phyloP scores from a whole-genome alignment of 805 yeast species.

The Metschnikowia henanensis region DNA sequence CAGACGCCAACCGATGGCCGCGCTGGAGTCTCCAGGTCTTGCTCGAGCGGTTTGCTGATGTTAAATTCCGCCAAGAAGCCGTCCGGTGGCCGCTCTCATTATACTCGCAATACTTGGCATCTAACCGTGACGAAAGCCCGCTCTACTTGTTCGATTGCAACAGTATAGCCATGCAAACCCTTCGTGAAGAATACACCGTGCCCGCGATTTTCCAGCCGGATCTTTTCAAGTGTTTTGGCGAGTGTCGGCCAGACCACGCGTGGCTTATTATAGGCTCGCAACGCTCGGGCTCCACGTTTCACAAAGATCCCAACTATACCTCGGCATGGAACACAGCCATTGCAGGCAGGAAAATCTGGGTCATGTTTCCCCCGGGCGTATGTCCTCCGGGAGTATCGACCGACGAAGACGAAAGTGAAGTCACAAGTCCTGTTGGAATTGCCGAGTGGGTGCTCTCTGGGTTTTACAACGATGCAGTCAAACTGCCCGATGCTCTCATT shows the following conservation, averaged over 20 bases:
- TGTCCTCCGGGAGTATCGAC: conserved; percentile 87
- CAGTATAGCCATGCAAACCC: conserved; percentile 60
- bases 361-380: conserved; percentile 78
- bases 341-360: conserved; percentile 78
- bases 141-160: conserved; percentile 83
- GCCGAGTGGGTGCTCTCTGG: conserved; percentile 92
- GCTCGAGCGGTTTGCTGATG: conserved; percentile 53
- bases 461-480: conserved; percentile 68
- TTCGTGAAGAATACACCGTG: conserved; percentile 50
- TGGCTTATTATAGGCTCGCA: conserved; percentile 88
- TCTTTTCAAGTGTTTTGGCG: conserved; percentile 55
- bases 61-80: conserved; percentile 77
- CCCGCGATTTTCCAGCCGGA: conserved; percentile 62
- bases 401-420: conserved; percentile 77
- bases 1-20: conserved; percentile 53
- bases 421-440: conserved; percentile 86
- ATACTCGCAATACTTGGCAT: conserved; percentile 58
- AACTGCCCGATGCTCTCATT: conserved; percentile 52
- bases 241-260: conserved; percentile 83
- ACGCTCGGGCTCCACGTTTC: conserved; percentile 86
- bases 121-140: conserved; percentile 80
- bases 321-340: conserved; percentile 88
- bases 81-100: conserved; percentile 72
- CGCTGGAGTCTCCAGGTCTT: conserved; percentile 57
- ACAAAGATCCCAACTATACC: conserved; percentile 89